These are phyloP conservation scores for Dipteronia sinensis DNA, from an alignment of 345 rosid genomes.

Conservation along the genomic window DNA sequence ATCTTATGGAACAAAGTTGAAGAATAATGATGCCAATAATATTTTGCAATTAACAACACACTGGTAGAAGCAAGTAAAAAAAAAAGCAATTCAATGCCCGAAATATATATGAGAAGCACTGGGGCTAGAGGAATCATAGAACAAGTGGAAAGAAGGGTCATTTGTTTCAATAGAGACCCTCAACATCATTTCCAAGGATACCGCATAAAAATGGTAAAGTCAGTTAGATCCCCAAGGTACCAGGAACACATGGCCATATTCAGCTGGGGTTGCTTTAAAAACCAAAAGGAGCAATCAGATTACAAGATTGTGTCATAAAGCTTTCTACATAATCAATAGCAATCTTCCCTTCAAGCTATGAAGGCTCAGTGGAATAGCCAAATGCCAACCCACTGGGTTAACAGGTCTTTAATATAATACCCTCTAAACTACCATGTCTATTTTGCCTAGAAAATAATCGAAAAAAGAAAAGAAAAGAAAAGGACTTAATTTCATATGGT, in stretches of 20 bases:
- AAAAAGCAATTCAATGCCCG: conserved; percentile 23
- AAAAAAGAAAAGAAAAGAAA: no score
- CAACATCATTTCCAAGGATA: conserved; percentile 28
- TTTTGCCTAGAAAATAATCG: background rate
- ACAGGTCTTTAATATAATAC: background rate
- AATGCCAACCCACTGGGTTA: conserved; percentile 4
- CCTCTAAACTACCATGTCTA: background rate
- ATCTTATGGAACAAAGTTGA: no score
- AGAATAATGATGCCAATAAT: no score
- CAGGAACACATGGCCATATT: conserved; percentile 42
- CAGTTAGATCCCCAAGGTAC: conserved; percentile 29
- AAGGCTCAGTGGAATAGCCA: background rate
- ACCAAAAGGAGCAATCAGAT: conserved; percentile 10
- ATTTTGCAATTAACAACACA: no score
- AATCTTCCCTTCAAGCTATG: no score
- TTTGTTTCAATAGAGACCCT: conserved; percentile 37
- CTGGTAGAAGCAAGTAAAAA: background rate
- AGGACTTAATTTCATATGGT: background rate
- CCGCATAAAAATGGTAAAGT: conserved; percentile 26
- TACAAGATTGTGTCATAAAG: no score
- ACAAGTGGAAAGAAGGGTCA: conserved; percentile 30
- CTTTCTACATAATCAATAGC: no score
- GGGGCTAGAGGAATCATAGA: conserved; percentile 28
- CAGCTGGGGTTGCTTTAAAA: conserved; percentile 36
- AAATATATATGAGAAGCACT: conserved; percentile 24